Evolutionary conservation across 1,139 yeast genomes (phyloP).

Genomic region (Eremothecium sinecaudum): DNA sequence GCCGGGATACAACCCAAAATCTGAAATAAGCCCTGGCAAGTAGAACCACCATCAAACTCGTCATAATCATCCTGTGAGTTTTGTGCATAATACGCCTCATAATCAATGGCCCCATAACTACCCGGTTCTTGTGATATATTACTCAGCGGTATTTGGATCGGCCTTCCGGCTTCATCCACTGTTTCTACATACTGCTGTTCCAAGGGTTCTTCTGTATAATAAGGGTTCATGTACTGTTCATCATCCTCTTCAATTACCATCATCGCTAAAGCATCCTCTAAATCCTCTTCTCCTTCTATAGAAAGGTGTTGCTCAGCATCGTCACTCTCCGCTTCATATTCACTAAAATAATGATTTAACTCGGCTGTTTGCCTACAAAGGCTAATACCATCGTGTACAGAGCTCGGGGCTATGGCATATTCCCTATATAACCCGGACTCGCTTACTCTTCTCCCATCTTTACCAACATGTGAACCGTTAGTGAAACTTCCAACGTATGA

Average conservation of each 20-base stretch:
- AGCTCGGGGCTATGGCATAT: conserved; percentile 14
- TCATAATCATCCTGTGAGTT: conserved; percentile 4
- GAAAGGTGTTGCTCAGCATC: neutral
- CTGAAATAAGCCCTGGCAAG: conserved; percentile 9
- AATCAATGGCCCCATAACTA: conserved; percentile 9
- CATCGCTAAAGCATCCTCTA: conserved; percentile 3
- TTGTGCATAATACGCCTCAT: conserved; percentile 10
- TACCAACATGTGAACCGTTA: conserved; percentile 9
- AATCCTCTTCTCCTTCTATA: neutral
- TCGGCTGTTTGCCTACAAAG: conserved; percentile 33
- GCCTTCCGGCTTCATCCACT: neutral
- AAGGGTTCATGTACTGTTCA: conserved; percentile 2
- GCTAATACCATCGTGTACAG: conserved; percentile 24
- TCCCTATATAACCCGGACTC: conserved; percentile 6
- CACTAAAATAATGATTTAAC: conserved; percentile 27
- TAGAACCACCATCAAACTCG: neutral
- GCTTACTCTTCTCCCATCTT: conserved; percentile 6
- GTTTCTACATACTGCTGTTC: conserved; percentile 3
- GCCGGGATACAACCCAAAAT: conserved; percentile 35
- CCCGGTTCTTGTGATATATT: conserved; percentile 5
- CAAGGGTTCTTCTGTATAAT: neutral
- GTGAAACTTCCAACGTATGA: conserved; percentile 31
- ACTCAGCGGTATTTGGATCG: neutral
- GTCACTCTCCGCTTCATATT: neutral
- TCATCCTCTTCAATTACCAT: conserved; percentile 2